These are phyloP conservation scores for Globomyces sp. DNA, from an alignment of 371 early-diverging fungal species.

Conservation along the genomic window DNA sequence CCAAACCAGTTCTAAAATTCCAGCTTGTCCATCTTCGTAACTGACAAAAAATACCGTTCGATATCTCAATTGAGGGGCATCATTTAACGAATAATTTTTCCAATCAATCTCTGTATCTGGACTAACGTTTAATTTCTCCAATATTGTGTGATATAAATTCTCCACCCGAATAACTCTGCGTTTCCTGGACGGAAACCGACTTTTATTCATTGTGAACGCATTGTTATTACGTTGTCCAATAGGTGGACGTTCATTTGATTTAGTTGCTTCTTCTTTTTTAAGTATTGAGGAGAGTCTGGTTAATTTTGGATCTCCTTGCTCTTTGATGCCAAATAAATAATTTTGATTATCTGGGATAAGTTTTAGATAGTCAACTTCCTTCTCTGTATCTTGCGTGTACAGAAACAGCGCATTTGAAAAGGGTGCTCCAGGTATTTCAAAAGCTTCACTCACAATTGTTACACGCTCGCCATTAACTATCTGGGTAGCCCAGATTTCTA, in stretches of 20 bases:
- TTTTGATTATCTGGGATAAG: not conserved
- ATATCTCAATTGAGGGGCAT: constrained; percentile 1
- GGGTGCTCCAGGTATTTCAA: constrained; percentile 7
- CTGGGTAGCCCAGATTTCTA: not conserved
- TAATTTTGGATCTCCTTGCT: not conserved
- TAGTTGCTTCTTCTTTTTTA: not conserved
- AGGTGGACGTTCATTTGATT: not conserved
- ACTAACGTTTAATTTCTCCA: not conserved
- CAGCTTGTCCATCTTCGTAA: not conserved
- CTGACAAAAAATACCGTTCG: constrained; percentile 1
- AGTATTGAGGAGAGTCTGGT: no score
- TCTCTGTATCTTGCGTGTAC: constrained; percentile 11
- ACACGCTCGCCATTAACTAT: not conserved
- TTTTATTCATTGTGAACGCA: not conserved
- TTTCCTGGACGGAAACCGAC: not conserved
- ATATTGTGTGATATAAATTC: not conserved
- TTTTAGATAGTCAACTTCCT: constrained; percentile 1
- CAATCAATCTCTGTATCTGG: not conserved
- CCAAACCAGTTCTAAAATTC: constrained; percentile 1
- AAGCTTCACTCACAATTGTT: not conserved
- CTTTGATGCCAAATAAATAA: not conserved
- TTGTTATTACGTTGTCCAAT: not conserved
- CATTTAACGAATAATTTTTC: not conserved
- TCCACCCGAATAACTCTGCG: not conserved
- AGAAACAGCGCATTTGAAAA: not conserved